Base-by-base conservation (phyloP, 2,329 filamentous ascomycete genomes). In the Westerdykella ornata region DNA sequence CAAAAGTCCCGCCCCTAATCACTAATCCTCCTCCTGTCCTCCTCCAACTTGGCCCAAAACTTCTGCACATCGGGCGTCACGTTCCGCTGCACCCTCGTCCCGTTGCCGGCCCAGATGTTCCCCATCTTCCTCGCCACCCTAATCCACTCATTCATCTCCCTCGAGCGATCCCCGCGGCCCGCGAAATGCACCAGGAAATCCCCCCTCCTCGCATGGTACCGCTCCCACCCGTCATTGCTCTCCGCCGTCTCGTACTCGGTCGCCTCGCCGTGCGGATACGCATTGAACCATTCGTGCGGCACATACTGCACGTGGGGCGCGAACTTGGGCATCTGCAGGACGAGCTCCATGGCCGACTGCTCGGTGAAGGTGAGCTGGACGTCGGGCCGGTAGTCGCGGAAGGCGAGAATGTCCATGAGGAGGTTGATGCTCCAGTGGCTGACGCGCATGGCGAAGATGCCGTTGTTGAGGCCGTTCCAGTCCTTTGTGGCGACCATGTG, bases 171-270 rank as follows among this genome's bases (percentile, higher is more conserved):
- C 1, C 43, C 45, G 1, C 63, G 52, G 0, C 68, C 68, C 5
- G 68, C 63, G 40, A 71, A 70, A 45, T 71, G 68, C n/a, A 71
- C 65, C 9, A 72, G 46, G 39, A 68, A 62, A 39, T 71, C 68
- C 3, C 68, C 68, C 28, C 64, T 55, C 11, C 66, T 59, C 5
- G 65, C 65, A 35, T 67, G 60, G 35, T 57, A 62, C 13, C 61
- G 53, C 1, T 56, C 46, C 22, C 68, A 43, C 3, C 59, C 68
- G 40, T 65, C 60, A 40, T 64, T 62, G 36, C 64, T 58, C 36
- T 45, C 31, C 13, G 37, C 36, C 17, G 45, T 54, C 5, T 18
- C 15, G 15, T 42, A n/a, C 13, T 53, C 39, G 2, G 39, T 32
- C 13, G 18, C 15, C 9, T 66, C 64, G 14, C 61, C 63, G 36